Evolutionary conservation across 2,329 filamentous ascomycete species (phyloP), one percentile per base, ranked within the genome.

Genomic region (Calonectria honghensis): DNA sequence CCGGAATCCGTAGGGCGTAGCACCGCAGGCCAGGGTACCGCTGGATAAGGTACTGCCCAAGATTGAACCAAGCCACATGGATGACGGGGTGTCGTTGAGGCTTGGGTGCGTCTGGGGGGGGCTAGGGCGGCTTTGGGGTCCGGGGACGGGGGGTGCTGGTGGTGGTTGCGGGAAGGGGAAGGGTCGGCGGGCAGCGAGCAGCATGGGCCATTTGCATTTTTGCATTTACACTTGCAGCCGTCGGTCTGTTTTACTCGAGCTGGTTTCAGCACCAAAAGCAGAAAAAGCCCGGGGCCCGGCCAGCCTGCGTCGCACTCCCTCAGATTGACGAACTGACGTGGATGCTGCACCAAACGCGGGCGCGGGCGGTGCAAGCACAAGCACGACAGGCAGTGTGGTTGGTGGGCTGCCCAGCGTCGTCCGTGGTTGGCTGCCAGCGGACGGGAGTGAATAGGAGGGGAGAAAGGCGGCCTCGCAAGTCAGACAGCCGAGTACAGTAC

Each of bases 381-480:
- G 31, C 59, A 45, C 41, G 50, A 68, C 50, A 68, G 27, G 50
- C 64, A 13, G 64, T 20, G 65, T 57, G 65, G 65, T 54, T 68
- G 50, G 65, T 54, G 61, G 61, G 59, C 27, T 64, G 20, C 18
- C 27, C 37, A 37, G 59, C 35, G 41, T 7, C 41, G 18, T 4
- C 41, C 18, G 18, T 64, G 35, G 59, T 18, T 64, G 59, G 59
- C n/a, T 29, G 24, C 6, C 24, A 32, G 35, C 16, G 16, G 11
- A n/a, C 31, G 29, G 29, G 35, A 20, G 59, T 51, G 24, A 50
- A 48, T 37, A 24, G 39, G 41, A 29, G 32, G 32, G 50, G 39
- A 29, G 48, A 61, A 48, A 24, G 77, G 75, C 76, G 77, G 74
- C 77, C 77, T 79, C 77, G 72, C 76, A 72, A 16, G 68, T 70